Evolutionary conservation across 495 filamentous ascomycete species (phyloP).

Genomic region (Schizothecium vesticola): DNA sequence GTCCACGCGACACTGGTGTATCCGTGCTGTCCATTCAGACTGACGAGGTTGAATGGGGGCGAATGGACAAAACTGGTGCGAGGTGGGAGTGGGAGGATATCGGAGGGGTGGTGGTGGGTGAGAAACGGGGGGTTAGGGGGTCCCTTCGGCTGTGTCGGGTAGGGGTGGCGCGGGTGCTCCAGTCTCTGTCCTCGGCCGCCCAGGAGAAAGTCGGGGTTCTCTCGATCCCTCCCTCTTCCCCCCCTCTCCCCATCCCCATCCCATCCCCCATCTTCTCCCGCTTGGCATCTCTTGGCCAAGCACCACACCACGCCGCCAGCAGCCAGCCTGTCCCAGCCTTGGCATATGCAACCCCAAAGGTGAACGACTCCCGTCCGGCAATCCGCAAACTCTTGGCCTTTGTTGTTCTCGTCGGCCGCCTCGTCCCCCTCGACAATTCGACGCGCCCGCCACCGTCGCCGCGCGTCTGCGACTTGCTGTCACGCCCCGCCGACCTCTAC

Average conservation of each 20-base stretch:
- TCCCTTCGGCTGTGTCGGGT: constrained; percentile 2
- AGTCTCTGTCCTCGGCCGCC: not conserved
- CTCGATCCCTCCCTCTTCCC: constrained; percentile 2
- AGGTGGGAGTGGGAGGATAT: not conserved
- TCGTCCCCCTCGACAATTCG: not conserved
- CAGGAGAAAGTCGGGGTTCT: not conserved
- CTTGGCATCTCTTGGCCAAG: constrained; percentile 30
- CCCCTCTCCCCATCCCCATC: constrained; percentile 3
- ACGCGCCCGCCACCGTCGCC: not conserved
- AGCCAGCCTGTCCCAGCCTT: constrained; percentile 23
- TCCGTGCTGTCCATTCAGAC: not conserved
- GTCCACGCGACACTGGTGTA: not conserved
- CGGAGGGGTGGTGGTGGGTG: not conserved
- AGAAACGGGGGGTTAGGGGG: not conserved
- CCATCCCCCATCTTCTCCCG: constrained; percentile 16
- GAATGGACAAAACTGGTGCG: not conserved
- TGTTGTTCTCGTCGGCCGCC: not conserved
- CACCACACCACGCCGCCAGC: constrained; percentile 9
- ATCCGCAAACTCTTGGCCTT: constrained; percentile 31
- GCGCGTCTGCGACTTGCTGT: constrained; percentile 1
- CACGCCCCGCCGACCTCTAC: not conserved
- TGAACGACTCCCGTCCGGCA: constrained; percentile 19
- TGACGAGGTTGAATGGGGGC: not conserved
- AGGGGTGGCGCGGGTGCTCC: not conserved
- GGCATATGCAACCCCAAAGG: constrained; percentile 34